phyloP scores from a whole-genome alignment of 208 protist species.

The Leishmania arabica region DNA sequence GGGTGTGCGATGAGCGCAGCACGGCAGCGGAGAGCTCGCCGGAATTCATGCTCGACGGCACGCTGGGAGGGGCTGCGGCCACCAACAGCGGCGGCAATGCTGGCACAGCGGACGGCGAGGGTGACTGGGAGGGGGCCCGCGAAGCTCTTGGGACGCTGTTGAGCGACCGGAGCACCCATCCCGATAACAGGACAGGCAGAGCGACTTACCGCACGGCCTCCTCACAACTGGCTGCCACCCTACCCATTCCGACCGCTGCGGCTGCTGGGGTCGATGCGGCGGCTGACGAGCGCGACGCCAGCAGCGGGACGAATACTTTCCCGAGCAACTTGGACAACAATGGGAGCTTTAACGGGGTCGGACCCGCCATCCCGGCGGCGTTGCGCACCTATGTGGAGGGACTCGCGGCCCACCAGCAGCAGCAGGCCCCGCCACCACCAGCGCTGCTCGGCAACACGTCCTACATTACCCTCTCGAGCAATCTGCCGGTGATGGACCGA shows the following conservation, averaged over 20 bases:
- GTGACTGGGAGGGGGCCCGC: neutral
- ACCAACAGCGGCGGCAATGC: neutral
- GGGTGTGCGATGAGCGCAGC: neutral
- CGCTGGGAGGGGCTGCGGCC: neutral
- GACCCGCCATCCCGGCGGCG: slow-evolving; percentile 22
- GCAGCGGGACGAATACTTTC: neutral
- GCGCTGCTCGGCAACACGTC: slow-evolving; percentile 30
- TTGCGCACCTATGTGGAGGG: slow-evolving; percentile 28
- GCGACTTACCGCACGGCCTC: neutral
- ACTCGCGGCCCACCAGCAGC: slow-evolving; percentile 25
- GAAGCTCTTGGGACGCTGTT: neutral
- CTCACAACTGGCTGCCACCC: neutral
- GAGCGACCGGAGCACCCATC: slow-evolving; percentile 6
- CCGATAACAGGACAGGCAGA: neutral
- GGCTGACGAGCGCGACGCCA: neutral
- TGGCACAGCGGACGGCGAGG: neutral
- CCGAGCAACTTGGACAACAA: slow-evolving; percentile 6
- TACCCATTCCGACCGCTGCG: neutral
- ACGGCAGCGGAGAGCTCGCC: neutral
- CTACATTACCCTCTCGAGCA: slow-evolving; percentile 13
- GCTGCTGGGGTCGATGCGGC: neutral
- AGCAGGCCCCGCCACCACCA: slow-evolving; percentile 30
- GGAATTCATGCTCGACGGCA: neutral
- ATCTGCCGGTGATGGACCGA: slow-evolving; percentile 21
- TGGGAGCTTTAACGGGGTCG: slow-evolving; percentile 22